These are phyloP conservation scores for Gyromitra esculenta DNA, from an alignment of 2,329 filamentous ascomycete genomes.

Conservation along the genomic window DNA sequence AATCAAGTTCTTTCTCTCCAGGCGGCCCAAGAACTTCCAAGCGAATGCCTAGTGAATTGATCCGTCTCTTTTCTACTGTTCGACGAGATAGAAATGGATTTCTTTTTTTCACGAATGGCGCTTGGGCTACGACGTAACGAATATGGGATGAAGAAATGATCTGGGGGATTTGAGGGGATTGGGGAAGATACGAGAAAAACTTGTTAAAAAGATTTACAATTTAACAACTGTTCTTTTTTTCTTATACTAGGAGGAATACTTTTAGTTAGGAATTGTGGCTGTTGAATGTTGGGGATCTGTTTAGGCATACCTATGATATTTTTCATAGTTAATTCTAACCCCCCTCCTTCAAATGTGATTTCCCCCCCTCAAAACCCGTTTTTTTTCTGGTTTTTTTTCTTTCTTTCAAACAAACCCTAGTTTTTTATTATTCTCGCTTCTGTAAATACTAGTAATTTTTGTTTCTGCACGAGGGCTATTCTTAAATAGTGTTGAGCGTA, in stretches of 20 bases:
- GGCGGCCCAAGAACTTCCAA: slow-evolving; percentile 55
- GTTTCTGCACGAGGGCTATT: too few relatives aligned
- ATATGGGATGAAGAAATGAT: slow-evolving; percentile 39
- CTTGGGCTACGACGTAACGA: slow-evolving; percentile 39
- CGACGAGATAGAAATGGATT: slow-evolving; percentile 32
- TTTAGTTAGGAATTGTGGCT: slow-evolving; percentile 13
- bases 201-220: slow-evolving; percentile 10
- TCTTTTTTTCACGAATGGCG: slow-evolving; percentile 23
- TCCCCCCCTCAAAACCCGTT: slow-evolving; percentile 1
- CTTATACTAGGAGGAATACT: slow-evolving; percentile 8
- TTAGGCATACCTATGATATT: slow-evolving; percentile 25
- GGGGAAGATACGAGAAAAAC: neutral
- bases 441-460: slow-evolving; percentile 48
- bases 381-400: neutral
- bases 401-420: neutral
- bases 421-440: neutral
- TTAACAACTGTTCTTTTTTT: slow-evolving; percentile 1
- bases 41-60: slow-evolving; percentile 41
- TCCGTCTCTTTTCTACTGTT: slow-evolving; percentile 10
- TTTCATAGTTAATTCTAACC: slow-evolving; percentile 23
- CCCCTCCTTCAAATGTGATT: neutral
- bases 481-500: neutral
- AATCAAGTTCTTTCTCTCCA: slow-evolving; percentile 18
- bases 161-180: neutral
- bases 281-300: slow-evolving; percentile 5